Evolutionary conservation across 495 filamentous ascomycete genomes (phyloP).

Genomic region (Hyaloscypha bicolor): DNA sequence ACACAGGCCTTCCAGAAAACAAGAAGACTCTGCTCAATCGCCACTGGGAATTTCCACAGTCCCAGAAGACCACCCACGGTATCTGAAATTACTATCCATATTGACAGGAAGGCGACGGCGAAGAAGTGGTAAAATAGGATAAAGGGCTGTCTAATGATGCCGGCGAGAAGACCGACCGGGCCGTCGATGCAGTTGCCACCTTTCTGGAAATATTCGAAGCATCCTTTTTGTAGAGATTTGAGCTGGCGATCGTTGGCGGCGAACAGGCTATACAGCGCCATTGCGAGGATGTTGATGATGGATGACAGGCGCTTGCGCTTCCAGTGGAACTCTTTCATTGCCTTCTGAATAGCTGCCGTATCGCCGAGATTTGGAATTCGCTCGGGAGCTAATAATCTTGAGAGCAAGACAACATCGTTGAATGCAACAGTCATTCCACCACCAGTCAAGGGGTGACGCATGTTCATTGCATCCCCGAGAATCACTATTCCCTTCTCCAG

Average conservation of each 20-base stretch:
- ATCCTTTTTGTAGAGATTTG: constrained; percentile 80
- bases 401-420: constrained; percentile 74
- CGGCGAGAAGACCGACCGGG: constrained; percentile 81
- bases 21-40: constrained; percentile 59
- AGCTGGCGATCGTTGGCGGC: constrained; percentile 82
- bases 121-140: constrained; percentile 94
- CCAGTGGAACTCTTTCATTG: constrained; percentile 86
- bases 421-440: constrained; percentile 88
- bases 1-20: constrained; percentile 87
- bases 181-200: constrained; percentile 72
- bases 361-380: constrained; percentile 69
- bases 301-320: constrained; percentile 74
- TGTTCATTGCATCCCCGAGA: constrained; percentile 84
- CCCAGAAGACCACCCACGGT: constrained; percentile 46
- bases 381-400: constrained; percentile 65
- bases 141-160: constrained; percentile 74
- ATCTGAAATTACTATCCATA: constrained; percentile 71
- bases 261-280: constrained; percentile 88
- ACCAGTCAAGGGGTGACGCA: constrained; percentile 86
- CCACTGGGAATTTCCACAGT: constrained; percentile 59
- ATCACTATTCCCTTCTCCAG: constrained; percentile 75
- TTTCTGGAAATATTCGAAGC: constrained; percentile 88
- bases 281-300: constrained; percentile 94
- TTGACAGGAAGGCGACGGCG: constrained; percentile 82
- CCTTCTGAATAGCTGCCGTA: constrained; percentile 59